Base-by-base conservation (phyloP, 352 stramenopile species). In the Phytophthora boehmeriae region DNA sequence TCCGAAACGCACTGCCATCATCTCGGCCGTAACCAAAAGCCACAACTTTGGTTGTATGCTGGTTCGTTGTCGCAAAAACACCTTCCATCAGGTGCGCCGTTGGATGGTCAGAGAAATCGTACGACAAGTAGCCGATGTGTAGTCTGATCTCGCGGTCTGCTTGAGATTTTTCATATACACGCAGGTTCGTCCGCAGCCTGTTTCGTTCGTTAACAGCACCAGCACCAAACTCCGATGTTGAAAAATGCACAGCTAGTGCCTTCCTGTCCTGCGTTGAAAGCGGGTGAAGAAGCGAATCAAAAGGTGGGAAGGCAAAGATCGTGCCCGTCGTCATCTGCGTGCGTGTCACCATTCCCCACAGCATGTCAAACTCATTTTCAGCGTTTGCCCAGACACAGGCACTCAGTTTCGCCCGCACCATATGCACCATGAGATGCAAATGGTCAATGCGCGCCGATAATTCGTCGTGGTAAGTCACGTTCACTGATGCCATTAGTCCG, bases 91-190 rank as follows among this genome's bases (percentile, higher is more conserved):
- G 51, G 54, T 94, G 82, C 22, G 75, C 73, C 4, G 88, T 96
- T 27, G 88, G 88, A 30, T 96, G 88, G 51, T 96, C 74, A 19
- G 76, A 66, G 55, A 88, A 96, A 54, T 96, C 88, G 60, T 89
- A 90, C 19, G 82, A 91, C 17, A 95, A 45, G 63, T 93, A 95
- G n/a, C 71, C 88, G 20, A 95, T 61, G 44, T 78, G 66, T 11
- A 96, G 67, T 36, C 52, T 62, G 8, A 41, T 38, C n/a, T 36
- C 35, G 42, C 19, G 62, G 30, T 51, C 19, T 4, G 32, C 28
- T 23, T 36, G n/a, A n/a, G 22, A 17, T 1, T 47, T 43, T 46
- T 43, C 19, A n/a, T n/a, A n/a, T n/a, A n/a, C n/a, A n/a, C n/a
- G n/a, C n/a, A n/a, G n/a, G n/a, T n/a, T n/a, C n/a, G n/a, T n/a